Evolutionary conservation across 2,329 filamentous ascomycete genomes (phyloP).

Genomic region (Colletotrichum agaves): DNA sequence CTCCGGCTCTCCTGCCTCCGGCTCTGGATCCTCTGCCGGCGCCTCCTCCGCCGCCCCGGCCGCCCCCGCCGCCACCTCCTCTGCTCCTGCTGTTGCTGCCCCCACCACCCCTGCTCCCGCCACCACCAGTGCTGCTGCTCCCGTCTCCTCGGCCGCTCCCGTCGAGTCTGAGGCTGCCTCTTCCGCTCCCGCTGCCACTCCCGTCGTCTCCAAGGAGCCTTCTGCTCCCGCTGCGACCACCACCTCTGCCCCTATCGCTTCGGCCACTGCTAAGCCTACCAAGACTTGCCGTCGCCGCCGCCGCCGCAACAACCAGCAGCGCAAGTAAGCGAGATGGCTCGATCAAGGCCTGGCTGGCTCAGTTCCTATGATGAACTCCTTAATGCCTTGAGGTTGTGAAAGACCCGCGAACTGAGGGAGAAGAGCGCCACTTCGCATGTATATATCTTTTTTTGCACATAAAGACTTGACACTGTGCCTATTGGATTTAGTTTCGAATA

Average conservation of each 20-base stretch:
- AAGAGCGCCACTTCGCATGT: constrained; percentile 26
- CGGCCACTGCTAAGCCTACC: constrained; percentile 21
- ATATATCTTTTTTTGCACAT: constrained; percentile 32
- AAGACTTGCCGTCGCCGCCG: constrained; percentile 31
- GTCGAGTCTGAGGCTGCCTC: not conserved
- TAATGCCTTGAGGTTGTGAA: not conserved
- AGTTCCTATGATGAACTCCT: not conserved
- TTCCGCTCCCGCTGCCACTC: constrained; percentile 29
- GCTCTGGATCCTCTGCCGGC: constrained; percentile 13
- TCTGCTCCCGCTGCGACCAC: constrained; percentile 26
- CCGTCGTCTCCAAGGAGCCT: constrained; percentile 29
- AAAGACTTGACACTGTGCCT: constrained; percentile 21
- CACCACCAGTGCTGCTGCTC: constrained; percentile 15
- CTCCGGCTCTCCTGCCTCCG: constrained; percentile 23
- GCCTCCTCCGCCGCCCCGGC: constrained; percentile 9
- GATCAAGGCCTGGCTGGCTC: not conserved
- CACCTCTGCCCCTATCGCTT: constrained; percentile 19
- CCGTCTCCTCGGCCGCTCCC: constrained; percentile 17
- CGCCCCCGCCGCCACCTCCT: constrained; percentile 13
- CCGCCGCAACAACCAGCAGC: constrained; percentile 33
- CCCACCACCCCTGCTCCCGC: constrained; percentile 20
- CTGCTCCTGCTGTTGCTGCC: constrained; percentile 8
- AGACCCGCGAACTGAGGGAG: not conserved
- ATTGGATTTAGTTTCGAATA: constrained; percentile 28
- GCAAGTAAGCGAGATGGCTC: constrained; percentile 15